Evolutionary conservation across 2,329 filamentous ascomycete species (phyloP).

Genomic region (Tolypocladium cylindrosporum): DNA sequence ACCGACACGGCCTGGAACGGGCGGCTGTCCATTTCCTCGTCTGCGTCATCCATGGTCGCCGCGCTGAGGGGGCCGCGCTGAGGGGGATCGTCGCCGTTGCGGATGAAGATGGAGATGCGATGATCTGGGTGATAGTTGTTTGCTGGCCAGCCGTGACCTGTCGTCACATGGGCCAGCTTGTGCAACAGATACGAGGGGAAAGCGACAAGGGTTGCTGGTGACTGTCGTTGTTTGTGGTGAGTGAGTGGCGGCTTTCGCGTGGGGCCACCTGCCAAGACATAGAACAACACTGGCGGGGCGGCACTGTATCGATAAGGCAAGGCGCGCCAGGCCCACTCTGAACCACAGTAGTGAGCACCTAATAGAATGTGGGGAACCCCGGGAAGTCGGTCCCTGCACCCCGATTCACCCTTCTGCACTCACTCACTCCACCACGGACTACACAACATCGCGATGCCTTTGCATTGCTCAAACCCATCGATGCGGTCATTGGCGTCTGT

Average conservation of each 20-base stretch:
- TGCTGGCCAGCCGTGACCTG: not conserved
- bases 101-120: not conserved
- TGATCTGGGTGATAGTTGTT: not conserved
- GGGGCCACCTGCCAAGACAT: not conserved
- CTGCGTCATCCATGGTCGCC: slow-evolving; percentile 7
- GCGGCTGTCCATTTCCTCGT: not conserved
- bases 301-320: not conserved
- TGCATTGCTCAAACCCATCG: not conserved
- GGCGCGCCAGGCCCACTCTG: too few species aligned
- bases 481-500: too few species aligned
- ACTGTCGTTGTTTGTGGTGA: not conserved
- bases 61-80: not conserved
- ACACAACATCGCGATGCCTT: not conserved
- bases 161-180: not conserved
- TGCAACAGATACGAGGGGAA: not conserved
- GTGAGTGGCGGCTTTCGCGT: not conserved
- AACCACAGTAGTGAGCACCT: too few species aligned
- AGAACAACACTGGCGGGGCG: not conserved
- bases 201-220: not conserved
- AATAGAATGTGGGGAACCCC: not conserved
- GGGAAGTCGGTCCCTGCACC: not conserved
- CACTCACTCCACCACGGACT: not conserved
- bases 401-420: too few species aligned
- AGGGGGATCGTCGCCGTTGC: slow-evolving; percentile 3
- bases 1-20: slow-evolving; percentile 17